phyloP scores from a whole-genome alignment of 441 rosid species.

The Biscutella laevigata region DNA sequence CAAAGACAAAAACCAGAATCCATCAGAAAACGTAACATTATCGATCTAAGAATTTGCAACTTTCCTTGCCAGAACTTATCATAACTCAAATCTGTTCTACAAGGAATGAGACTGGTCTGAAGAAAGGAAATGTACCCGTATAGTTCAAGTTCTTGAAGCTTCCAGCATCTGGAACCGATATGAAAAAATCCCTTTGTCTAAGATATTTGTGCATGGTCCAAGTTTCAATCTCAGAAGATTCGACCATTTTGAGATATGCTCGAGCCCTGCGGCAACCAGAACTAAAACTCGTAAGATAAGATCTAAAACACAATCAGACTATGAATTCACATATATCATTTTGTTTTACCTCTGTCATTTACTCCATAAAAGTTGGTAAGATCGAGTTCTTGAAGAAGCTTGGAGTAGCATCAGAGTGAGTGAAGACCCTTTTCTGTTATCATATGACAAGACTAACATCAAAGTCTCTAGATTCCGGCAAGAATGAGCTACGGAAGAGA shows the following conservation, averaged over 20 bases:
- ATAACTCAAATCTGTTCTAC: too few relatives aligned
- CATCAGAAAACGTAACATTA: not conserved
- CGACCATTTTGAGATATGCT: conserved; percentile 60
- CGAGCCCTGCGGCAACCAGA: conserved; percentile 59
- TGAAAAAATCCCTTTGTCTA: conserved; percentile 58
- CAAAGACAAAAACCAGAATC: conserved; percentile 14
- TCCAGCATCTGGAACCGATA: conserved; percentile 52
- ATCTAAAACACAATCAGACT: not conserved
- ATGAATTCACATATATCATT: not conserved
- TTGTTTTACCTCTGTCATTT: conserved; percentile 61
- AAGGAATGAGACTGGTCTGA: not conserved
- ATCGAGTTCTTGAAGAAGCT: conserved; percentile 66
- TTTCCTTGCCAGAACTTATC: too few relatives aligned
- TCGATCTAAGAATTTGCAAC: too few relatives aligned
- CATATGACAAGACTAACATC: conserved; percentile 66
- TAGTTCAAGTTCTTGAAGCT: conserved; percentile 66
- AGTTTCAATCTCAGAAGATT: conserved; percentile 55
- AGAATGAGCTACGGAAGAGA: conserved; percentile 57
- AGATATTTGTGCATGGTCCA: conserved; percentile 59
- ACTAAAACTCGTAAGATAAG: conserved; percentile 1
- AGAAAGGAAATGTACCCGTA: conserved; percentile 46
- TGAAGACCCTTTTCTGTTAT: conserved; percentile 70
- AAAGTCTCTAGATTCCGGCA: conserved; percentile 55
- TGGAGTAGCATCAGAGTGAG: conserved; percentile 53
- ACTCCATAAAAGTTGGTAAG: conserved; percentile 70